phyloP scores from a whole-genome alignment of 2,329 filamentous ascomycete species.

The Hymenoscyphus albidus region DNA sequence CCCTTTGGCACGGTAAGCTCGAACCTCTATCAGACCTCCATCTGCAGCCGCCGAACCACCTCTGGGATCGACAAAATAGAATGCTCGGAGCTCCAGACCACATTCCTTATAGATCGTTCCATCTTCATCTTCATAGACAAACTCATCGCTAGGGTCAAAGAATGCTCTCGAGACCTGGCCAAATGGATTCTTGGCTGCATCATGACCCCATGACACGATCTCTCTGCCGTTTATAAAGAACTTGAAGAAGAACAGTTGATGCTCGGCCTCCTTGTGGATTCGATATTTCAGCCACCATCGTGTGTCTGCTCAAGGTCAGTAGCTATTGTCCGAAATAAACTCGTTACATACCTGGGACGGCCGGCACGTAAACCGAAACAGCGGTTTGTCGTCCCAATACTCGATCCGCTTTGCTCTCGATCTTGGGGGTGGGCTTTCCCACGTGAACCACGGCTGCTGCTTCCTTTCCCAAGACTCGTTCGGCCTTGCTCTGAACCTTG shows the following conservation, averaged over 20 bases:
- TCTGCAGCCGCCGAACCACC: conserved; percentile 36
- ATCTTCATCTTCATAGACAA: conserved; percentile 38
- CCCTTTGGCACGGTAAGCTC: conserved; percentile 49
- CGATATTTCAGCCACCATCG: conserved; percentile 52
- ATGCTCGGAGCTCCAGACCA: conserved; percentile 48
- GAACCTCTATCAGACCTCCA: conserved; percentile 53
- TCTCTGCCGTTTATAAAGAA: conserved; percentile 51
- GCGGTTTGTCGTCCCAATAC: conserved; percentile 37
- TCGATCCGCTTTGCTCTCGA: conserved; percentile 28
- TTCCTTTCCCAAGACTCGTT: conserved; percentile 32
- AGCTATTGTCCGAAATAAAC: neutral
- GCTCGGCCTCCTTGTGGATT: conserved; percentile 34
- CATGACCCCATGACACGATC: conserved; percentile 48
- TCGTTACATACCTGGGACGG: conserved; percentile 44
- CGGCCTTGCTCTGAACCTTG: conserved; percentile 21
- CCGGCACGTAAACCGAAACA: conserved; percentile 55
- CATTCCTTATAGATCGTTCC: conserved; percentile 34
- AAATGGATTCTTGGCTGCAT: conserved; percentile 37
- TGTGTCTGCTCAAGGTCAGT: conserved; percentile 38
- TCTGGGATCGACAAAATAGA: conserved; percentile 42
- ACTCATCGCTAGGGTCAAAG: conserved; percentile 45
- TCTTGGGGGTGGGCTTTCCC: conserved; percentile 31
- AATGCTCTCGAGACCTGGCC: conserved; percentile 46
- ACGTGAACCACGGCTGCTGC: conserved; percentile 53
- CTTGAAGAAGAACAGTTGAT: conserved; percentile 48